These are phyloP conservation scores for Scheffersomyces titani DNA, from an alignment of 1,139 yeast genomes.

Conservation along the genomic window DNA sequence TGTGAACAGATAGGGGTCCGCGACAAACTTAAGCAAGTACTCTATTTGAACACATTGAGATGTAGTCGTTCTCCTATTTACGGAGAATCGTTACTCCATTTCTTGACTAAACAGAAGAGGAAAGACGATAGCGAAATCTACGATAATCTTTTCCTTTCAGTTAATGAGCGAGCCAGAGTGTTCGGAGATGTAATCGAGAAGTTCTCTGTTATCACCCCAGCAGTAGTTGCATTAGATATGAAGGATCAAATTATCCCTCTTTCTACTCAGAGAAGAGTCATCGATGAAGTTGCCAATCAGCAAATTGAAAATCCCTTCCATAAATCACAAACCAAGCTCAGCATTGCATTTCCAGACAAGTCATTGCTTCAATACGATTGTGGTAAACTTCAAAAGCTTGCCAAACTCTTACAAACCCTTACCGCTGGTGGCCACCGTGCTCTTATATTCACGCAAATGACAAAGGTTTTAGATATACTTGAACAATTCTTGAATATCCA, in stretches of 20 bases:
- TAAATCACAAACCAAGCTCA: slow-evolving; percentile 78
- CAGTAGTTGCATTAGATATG: slow-evolving; percentile 78
- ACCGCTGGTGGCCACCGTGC: slow-evolving; percentile 91
- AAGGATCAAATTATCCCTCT: slow-evolving; percentile 55
- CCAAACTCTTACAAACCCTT: slow-evolving; percentile 70
- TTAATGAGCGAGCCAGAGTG: slow-evolving; percentile 42
- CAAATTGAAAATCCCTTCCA: slow-evolving; percentile 69
- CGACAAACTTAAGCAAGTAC: slow-evolving; percentile 54
- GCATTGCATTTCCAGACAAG: slow-evolving; percentile 96
- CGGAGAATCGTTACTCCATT: slow-evolving; percentile 45
- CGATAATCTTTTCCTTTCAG: slow-evolving; percentile 35
- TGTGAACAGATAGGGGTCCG: slow-evolving; percentile 52
- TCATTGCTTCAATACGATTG: slow-evolving; percentile 91
- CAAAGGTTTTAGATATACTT: slow-evolving; percentile 87
- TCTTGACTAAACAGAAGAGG: slow-evolving; percentile 19
- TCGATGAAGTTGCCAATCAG: slow-evolving; percentile 33
- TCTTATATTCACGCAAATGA: slow-evolving; percentile 96
- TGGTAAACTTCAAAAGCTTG: slow-evolving; percentile 89
- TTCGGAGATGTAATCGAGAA: slow-evolving; percentile 63
- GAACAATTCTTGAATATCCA: slow-evolving; percentile 94
- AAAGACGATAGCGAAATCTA: slow-evolving; percentile 25
- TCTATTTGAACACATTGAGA: slow-evolving; percentile 65
- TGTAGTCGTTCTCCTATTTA: slow-evolving; percentile 59
- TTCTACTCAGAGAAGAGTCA: slow-evolving; percentile 30
- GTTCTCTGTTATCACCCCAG: slow-evolving; percentile 86